A percentile compares a stretch with the other conserved stretches of the same genome.
Conservation (phyloP, 768 basidiomycete genomes). For the Butyriboletus loyo region DNA sequence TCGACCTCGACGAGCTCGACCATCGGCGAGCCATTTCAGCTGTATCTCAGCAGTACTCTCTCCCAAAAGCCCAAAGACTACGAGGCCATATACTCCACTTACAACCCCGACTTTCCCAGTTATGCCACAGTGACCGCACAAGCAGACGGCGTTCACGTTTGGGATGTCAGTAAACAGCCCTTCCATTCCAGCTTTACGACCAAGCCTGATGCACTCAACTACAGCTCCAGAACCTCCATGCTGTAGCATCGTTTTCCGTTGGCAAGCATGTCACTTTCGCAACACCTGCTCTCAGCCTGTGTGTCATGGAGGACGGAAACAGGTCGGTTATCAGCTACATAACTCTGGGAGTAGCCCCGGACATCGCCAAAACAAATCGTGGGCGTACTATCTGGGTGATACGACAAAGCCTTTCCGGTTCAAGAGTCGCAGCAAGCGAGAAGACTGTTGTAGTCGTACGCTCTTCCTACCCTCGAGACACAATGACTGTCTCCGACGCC, state of each 20-base stretch:
- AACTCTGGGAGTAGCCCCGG: conserved; percentile 47
- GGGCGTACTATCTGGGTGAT: conserved; percentile 61
- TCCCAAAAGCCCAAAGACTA: not conserved
- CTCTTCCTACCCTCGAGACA: conserved; percentile 10
- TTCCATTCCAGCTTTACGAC: not conserved
- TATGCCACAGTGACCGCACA: conserved; percentile 68
- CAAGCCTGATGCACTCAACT: conserved; percentile 9
- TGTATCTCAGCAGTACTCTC: conserved; percentile 24
- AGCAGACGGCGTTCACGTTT: conserved; percentile 70
- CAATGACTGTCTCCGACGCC: conserved; percentile 7
- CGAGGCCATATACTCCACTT: conserved; percentile 19
- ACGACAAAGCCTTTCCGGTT: conserved; percentile 49
- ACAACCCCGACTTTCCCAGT: conserved; percentile 39
- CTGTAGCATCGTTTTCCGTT: conserved; percentile 65
- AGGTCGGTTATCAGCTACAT: conserved; percentile 53
- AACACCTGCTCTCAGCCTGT: conserved; percentile 51
- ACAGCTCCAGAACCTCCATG: conserved; percentile 64
- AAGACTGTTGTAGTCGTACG: conserved; percentile 46
- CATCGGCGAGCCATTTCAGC: conserved; percentile 31
- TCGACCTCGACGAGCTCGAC: conserved; percentile 27
- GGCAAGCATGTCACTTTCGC: conserved; percentile 63
- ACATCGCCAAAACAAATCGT: conserved; percentile 37
- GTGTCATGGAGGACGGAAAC: conserved; percentile 30
- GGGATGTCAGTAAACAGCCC: conserved; percentile 52
- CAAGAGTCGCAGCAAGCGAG: conserved; percentile 31